Evolutionary conservation across 2,329 filamentous ascomycete genomes (phyloP).

Genomic region (Geosmithia flava): DNA sequence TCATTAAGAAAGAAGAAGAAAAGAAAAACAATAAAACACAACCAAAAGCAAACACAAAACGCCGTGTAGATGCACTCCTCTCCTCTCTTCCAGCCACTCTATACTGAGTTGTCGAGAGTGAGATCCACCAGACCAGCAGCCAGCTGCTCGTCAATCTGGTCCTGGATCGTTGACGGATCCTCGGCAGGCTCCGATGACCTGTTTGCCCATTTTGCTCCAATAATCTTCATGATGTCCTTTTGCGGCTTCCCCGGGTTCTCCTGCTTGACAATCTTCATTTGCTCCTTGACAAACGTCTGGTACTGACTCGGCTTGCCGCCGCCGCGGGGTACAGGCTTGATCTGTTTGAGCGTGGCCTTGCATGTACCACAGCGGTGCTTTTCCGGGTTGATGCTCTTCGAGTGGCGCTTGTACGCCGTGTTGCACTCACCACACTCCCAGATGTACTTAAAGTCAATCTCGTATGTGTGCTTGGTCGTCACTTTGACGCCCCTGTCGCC

Average conservation of each 20-base stretch:
- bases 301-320: slow-evolving; percentile 26
- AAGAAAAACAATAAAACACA: not conserved
- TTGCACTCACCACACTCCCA: slow-evolving; percentile 67
- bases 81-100: not conserved
- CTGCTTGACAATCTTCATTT: slow-evolving; percentile 49
- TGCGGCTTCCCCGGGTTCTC: slow-evolving; percentile 45
- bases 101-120: slow-evolving; percentile 9
- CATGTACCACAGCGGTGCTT: slow-evolving; percentile 70
- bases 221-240: slow-evolving; percentile 56
- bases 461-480: slow-evolving; percentile 81
- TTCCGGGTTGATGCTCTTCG: slow-evolving; percentile 65
- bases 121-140: slow-evolving; percentile 12
- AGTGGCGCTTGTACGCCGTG: slow-evolving; percentile 69
- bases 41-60: not conserved
- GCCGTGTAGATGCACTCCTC: not conserved
- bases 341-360: slow-evolving; percentile 58
- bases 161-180: not conserved
- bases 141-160: slow-evolving; percentile 7
- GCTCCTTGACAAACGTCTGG: slow-evolving; percentile 47
- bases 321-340: slow-evolving; percentile 60
- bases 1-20: not conserved
- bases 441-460: slow-evolving; percentile 84
- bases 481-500: slow-evolving; percentile 55
- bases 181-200: not conserved
- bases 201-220: slow-evolving; percentile 50